Base-by-base conservation (phyloP, 768 basidiomycete genomes). In the Lentinula raphanica region DNA sequence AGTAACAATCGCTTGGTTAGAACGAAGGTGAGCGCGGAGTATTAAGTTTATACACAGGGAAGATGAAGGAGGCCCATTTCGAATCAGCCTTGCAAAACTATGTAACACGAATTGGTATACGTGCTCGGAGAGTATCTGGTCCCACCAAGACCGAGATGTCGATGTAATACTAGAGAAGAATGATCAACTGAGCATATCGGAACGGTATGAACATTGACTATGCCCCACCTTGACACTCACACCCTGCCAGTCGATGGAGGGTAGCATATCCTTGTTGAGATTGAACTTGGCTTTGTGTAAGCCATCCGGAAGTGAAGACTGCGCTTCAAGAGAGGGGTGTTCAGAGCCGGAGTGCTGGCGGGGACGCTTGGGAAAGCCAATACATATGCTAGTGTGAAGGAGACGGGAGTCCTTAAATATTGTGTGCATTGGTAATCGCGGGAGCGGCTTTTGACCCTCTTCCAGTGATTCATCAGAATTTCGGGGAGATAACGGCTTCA, bases 341-440 rank as follows among this genome's bases (percentile, higher is more conserved):
- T 67, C 62, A 29, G 73, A 70, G 40, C 68, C 69, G 50, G 71
- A 69, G 11, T 74, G 73, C 46, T 76, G 73, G 28, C 81, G 76
- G 8, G 86, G 85, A 17, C 86, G 82, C 61, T 88, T 90, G 17
- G 85, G 85, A 62, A 90, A 90, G 1, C 88, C 88, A 45, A 87
- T 79, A 51, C 73, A 80, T 44, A 90, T 74, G 50, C 78, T 75
- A 17, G 74, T 81, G 36, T 78, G 72, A 5, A 86, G 63, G 2
- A 74, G 79, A 19, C 74, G 74, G 31, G 74, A 74, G 50, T 84
- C 79, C 6, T 71, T 65, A 57, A 79, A 70, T 56, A 71, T 60
- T 23, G 68, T 73, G 60, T 72, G 68, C 40, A 64, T 71, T 3
- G 79, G 79, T 35, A 78, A 64, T 45, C 73, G 68, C 21, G 79